phyloP scores from a whole-genome alignment of 2,329 filamentous ascomycete species.

The Claviceps monticola region DNA sequence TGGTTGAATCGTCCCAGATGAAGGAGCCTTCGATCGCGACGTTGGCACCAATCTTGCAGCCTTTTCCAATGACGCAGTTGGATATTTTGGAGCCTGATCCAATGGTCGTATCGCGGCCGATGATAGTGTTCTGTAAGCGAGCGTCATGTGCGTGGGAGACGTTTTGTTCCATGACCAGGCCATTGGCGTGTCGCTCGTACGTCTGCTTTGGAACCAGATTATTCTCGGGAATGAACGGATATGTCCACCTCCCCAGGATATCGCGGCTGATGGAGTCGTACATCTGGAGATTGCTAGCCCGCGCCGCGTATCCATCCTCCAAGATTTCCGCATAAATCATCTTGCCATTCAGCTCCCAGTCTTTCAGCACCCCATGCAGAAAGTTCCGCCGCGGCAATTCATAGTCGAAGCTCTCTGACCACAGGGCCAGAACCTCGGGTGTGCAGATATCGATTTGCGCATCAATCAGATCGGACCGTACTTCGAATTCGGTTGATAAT shows the following conservation, averaged over 20 bases:
- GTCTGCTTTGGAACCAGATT: slow-evolving; percentile 68
- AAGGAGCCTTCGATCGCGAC: slow-evolving; percentile 68
- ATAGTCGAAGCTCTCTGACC: slow-evolving; percentile 97
- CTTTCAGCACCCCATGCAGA: slow-evolving; percentile 82
- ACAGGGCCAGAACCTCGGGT: slow-evolving; percentile 83
- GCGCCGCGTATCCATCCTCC: slow-evolving; percentile 69
- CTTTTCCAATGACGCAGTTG: slow-evolving; percentile 68
- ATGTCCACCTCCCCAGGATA: slow-evolving; percentile 75
- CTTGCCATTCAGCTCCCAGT: slow-evolving; percentile 93
- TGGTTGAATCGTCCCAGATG: slow-evolving; percentile 72
- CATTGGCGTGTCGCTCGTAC: slow-evolving; percentile 56
- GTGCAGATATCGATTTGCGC: slow-evolving; percentile 96
- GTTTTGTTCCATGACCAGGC: slow-evolving; percentile 64
- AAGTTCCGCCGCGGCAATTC: slow-evolving; percentile 81
- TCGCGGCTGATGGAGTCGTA: slow-evolving; percentile 85
- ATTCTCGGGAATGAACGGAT: slow-evolving; percentile 77
- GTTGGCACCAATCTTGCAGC: slow-evolving; percentile 76
- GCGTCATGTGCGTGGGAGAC: slow-evolving; percentile 63
- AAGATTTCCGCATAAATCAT: slow-evolving; percentile 88
- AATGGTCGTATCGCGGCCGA: slow-evolving; percentile 65
- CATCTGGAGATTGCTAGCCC: slow-evolving; percentile 72
- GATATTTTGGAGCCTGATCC: slow-evolving; percentile 56
- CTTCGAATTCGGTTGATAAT: slow-evolving; percentile 58
- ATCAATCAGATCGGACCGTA: slow-evolving; percentile 81
- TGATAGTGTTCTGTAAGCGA: slow-evolving; percentile 54